phyloP scores from a whole-genome alignment of 2,329 filamentous ascomycete species.

The Alternaria brassicae region DNA sequence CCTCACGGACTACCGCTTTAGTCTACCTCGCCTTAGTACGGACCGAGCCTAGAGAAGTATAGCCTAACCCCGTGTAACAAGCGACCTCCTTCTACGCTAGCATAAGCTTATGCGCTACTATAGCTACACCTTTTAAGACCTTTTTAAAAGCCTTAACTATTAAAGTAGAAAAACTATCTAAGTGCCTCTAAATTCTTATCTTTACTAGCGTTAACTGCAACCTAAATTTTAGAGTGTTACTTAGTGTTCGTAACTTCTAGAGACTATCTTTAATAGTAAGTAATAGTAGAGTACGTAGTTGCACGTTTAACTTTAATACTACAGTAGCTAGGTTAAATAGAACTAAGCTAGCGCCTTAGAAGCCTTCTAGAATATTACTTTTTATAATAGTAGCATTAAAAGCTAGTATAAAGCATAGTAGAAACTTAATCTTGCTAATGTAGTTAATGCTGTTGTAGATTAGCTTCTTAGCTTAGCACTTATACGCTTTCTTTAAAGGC shows the following conservation, averaged over 20 bases:
- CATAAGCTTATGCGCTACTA: neutral
- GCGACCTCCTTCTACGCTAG: neutral
- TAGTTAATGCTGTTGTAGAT: constrained; percentile 33
- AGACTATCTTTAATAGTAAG: constrained; percentile 10
- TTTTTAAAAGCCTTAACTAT: neutral
- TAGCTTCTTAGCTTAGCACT: constrained; percentile 18
- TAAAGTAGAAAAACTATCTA: neutral
- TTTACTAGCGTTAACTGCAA: neutral
- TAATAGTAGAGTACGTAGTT: constrained; percentile 21
- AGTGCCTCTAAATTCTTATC: neutral
- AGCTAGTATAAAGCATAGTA: constrained; percentile 31
- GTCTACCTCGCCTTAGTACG: too few species aligned
- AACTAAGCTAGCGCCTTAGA: constrained; percentile 41
- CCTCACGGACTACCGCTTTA: too few species aligned
- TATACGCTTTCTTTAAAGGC: constrained; percentile 29
- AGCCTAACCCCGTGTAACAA: too few species aligned
- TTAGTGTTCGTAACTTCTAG: constrained; percentile 25
- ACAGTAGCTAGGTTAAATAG: constrained; percentile 43
- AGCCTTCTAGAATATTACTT: constrained; percentile 40
- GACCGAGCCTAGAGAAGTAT: too few species aligned
- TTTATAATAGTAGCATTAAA: constrained; percentile 32
- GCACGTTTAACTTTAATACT: constrained; percentile 39
- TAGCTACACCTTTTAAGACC: neutral
- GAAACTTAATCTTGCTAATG: constrained; percentile 4
- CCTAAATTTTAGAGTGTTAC: neutral